These are phyloP conservation scores for Dillenia suffruticosa DNA, from an alignment of 164 flowering plant species.

Conservation along the genomic window DNA sequence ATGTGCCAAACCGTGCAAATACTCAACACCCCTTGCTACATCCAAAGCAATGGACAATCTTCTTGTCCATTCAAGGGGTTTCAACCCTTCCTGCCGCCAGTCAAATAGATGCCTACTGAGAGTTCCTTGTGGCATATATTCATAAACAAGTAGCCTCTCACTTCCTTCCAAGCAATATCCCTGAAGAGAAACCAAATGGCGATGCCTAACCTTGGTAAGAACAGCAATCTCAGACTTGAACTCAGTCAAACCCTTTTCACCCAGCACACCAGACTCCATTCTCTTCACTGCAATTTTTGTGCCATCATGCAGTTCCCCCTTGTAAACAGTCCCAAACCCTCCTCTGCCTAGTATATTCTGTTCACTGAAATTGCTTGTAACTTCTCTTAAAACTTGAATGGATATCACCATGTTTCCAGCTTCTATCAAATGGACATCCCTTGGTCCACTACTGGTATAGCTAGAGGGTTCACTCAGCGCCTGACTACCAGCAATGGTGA, in stretches of 20 bases:
- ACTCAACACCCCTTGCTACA: conserved; percentile 96
- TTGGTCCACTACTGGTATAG: conserved; percentile 37
- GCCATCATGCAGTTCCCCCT: conserved; percentile 92
- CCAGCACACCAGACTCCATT: conserved; percentile 72
- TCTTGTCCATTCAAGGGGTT: conserved; percentile 84
- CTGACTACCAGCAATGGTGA: conserved; percentile 53
- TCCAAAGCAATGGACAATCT: conserved; percentile 78
- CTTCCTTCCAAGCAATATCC: conserved; percentile 89
- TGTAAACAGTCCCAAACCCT: conserved; percentile 94
- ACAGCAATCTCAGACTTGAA: conserved; percentile 91
- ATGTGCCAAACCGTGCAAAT: conserved; percentile 77
- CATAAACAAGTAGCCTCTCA: conserved; percentile 86
- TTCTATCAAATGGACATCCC: conserved; percentile 59
- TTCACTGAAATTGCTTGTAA: conserved; percentile 81
- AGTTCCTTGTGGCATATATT: conserved; percentile 94
- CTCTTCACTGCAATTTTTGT: conserved; percentile 95
- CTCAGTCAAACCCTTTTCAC: conserved; percentile 73
- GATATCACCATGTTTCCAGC: conserved; percentile 78
- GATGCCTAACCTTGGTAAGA: conserved; percentile 81
- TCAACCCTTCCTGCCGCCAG: conserved; percentile 66
- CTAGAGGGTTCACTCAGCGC: conserved; percentile 32
- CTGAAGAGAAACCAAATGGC: conserved; percentile 78
- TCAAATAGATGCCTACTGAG: conserved; percentile 63
- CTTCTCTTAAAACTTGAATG: conserved; percentile 68
- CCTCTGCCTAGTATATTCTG: conserved; percentile 78